Conservation (phyloP, 2,329 filamentous ascomycete species). For the Penicillium corylophilum region DNA sequence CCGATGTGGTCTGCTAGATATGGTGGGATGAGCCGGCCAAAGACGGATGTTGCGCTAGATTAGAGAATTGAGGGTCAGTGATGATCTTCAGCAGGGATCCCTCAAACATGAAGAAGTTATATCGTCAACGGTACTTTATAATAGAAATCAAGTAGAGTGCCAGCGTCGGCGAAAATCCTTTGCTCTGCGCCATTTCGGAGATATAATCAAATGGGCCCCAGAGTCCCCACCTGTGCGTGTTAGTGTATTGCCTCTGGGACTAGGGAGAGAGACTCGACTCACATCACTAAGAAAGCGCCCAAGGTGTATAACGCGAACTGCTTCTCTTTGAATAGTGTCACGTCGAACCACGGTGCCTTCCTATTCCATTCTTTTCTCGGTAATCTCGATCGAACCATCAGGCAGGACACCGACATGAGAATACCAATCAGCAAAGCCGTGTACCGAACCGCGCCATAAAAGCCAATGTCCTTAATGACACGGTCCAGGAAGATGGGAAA, state of each 20-base stretch:
- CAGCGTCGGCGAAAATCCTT: constrained; percentile 20
- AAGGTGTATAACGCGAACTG: constrained; percentile 19
- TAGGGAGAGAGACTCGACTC: background rate
- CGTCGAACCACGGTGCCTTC: constrained; percentile 27
- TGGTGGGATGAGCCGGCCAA: constrained; percentile 26
- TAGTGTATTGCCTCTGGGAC: background rate
- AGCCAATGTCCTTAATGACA: constrained; percentile 17
- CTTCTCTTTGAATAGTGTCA: constrained; percentile 24
- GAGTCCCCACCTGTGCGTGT: constrained; percentile 14
- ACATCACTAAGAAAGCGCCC: constrained; percentile 12
- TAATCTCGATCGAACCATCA: constrained; percentile 24
- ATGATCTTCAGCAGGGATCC: background rate
- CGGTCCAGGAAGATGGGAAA: constrained; percentile 24
- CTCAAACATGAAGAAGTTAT: no score
- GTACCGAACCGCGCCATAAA: constrained; percentile 23
- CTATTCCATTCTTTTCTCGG: constrained; percentile 30
- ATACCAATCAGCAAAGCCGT: constrained; percentile 24
- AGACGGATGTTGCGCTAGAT: constrained; percentile 25
- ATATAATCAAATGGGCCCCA: constrained; percentile 12
- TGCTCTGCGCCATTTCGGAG: constrained; percentile 4
- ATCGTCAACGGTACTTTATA: constrained; percentile 20
- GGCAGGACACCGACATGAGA: constrained; percentile 13
- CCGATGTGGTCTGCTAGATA: constrained; percentile 26
- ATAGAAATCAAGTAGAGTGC: constrained; percentile 28
- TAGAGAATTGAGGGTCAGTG: background rate